Evolutionary conservation across 352 stramenopile genomes (phyloP), one percentile per base, ranked within the genome.

Genomic region (Phytophthora litchii): DNA sequence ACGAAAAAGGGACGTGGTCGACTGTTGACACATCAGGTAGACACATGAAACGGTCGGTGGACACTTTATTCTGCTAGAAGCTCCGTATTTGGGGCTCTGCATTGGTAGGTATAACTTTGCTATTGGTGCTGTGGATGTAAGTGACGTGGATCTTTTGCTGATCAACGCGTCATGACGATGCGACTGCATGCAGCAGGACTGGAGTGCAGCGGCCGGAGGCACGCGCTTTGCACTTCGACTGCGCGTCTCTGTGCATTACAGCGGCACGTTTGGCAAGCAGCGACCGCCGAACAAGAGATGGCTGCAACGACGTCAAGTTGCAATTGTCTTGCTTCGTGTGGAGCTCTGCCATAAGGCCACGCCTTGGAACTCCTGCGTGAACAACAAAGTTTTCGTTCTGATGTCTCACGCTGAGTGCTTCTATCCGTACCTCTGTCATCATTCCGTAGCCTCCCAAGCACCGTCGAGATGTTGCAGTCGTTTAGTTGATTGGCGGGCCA

Each of bases 401-500:
- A 31, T 31, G 25, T 8, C 4, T 31, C 25, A 31, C 8, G 25
- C 25, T 31, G 25, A 31, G 4, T 31, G 25, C 3, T 31, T 8
- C 3, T 8, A 31, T 31, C 25, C 25, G 29, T 66, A 83, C 73
- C 66, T 83, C 53, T 4, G 74, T 76, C 37, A 61, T 67, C 1
- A 67, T 54, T 35, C 89, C 80, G 27, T 83, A 91, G 14, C 80
- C 76, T 14, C 74, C 47, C 13, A 91, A 63, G 50, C 80, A 89
- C 80, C 10, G 74, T 81, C 20, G 93, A 47, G 9, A 94, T 50
- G 7, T 89, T 59, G 13, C 93, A 46, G 50, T 90, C 70, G 21
- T 57, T 53, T 21, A 79, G 40, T 41, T 89, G 63, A 6, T 86
- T 70, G 20, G 54, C 64, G 0, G 88, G 79, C 89, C 87, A 97